Conservation (phyloP, 169 alveolate genomes). For the Sarcocystis neurona region DNA sequence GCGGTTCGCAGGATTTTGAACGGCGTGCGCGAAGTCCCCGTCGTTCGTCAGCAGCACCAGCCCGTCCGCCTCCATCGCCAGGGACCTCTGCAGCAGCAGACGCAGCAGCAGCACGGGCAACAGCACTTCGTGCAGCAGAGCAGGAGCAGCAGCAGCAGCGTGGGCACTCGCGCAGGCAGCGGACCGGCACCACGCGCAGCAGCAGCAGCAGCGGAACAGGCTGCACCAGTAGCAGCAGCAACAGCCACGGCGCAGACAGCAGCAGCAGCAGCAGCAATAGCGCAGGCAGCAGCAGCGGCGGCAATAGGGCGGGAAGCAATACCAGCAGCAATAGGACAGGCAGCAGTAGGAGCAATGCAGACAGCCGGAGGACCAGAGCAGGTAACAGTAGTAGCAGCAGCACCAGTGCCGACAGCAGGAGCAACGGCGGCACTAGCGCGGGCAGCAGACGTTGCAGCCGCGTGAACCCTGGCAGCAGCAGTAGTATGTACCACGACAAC, state of each 20-base stretch:
- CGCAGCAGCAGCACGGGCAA: not conserved
- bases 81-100: constrained; percentile 10
- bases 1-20: constrained; percentile 43
- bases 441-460: not conserved
- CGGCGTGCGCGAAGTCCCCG: constrained; percentile 57
- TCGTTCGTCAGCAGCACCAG: constrained; percentile 61
- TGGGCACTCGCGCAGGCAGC: not conserved
- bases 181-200: not conserved
- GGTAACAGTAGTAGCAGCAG: not conserved
- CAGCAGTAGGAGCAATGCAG: not conserved
- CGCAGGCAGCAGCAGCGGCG: not conserved
- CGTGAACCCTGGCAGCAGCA: not conserved
- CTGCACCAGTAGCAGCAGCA: not conserved
- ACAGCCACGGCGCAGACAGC: not conserved
- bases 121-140: not conserved
- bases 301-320: not conserved
- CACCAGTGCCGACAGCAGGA: not conserved
- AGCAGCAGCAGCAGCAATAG: not conserved
- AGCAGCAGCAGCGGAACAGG: not conserved
- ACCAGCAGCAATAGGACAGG: not conserved
- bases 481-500: not conserved
- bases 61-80: constrained; percentile 57
- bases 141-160: not conserved
- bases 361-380: not conserved
- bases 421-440: not conserved